Conservation (phyloP, 306 rosid species). For the Medicago lupulina region DNA sequence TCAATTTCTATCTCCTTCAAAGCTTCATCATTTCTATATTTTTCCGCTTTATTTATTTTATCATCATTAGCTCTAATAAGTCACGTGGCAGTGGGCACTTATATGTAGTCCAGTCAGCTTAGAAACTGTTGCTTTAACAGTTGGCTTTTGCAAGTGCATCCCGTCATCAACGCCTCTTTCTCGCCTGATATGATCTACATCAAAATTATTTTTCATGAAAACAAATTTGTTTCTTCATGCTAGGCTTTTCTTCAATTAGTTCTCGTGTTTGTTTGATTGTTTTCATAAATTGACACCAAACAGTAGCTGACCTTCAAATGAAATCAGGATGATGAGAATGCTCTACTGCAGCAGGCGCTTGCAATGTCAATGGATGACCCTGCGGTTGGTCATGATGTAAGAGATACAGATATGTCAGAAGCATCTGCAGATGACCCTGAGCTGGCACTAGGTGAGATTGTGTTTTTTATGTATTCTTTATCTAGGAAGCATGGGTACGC, state of each 20-base stretch:
- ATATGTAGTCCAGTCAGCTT: slow-evolving; percentile 6
- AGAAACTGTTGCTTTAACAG: slow-evolving; percentile 4
- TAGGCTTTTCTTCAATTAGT: slow-evolving; percentile 4
- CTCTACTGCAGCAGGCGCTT: slow-evolving; percentile 94
- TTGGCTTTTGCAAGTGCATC: slow-evolving; percentile 20
- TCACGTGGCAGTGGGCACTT: background rate
- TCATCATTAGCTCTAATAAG: background rate
- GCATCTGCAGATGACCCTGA: slow-evolving; percentile 80
- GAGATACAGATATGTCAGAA: slow-evolving; percentile 90
- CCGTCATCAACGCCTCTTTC: background rate
- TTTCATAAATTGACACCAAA: slow-evolving; percentile 15
- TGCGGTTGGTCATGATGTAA: slow-evolving; percentile 58
- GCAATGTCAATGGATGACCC: slow-evolving; percentile 99
- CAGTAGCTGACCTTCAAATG: slow-evolving; percentile 36
- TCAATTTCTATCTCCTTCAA: background rate
- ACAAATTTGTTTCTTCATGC: background rate
- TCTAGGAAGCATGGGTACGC: slow-evolving; percentile 5
- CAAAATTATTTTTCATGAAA: background rate
- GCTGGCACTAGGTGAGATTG: slow-evolving; percentile 82
- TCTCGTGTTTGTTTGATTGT: background rate
- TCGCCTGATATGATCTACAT: background rate
- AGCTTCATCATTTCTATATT: background rate
- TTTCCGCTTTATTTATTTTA: background rate
- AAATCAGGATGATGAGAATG: slow-evolving; percentile 71
- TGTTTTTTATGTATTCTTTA: slow-evolving; percentile 10